These are phyloP conservation scores for Acorus gramineus DNA, from an alignment of 106 monocot species.

Conservation along the genomic window DNA sequence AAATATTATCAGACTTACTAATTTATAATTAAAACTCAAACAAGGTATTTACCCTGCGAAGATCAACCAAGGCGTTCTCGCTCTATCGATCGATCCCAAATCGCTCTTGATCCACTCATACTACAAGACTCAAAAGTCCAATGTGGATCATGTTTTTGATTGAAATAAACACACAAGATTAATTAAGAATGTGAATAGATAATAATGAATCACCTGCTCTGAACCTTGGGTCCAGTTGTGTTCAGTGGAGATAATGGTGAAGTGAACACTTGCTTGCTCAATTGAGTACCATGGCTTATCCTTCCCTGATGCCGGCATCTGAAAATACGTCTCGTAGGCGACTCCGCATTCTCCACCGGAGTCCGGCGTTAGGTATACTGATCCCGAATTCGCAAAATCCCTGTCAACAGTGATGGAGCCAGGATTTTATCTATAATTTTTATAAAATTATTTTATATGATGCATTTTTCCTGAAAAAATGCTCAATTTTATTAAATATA, in stretches of 20 bases:
- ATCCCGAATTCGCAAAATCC: slow-evolving; percentile 49
- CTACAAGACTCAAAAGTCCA: slow-evolving; percentile 9
- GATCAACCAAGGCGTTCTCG: slow-evolving; percentile 62
- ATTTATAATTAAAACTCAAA: background rate
- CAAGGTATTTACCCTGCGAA: slow-evolving; percentile 48
- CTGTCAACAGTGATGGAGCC: slow-evolving; percentile 3
- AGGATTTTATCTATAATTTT: no score
- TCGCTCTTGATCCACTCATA: slow-evolving; percentile 50
- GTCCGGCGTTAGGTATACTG: slow-evolving; percentile 48
- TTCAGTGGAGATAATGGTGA: slow-evolving; percentile 59
- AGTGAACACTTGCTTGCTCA: slow-evolving; percentile 62
- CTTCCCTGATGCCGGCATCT: slow-evolving; percentile 33
- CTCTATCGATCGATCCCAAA: slow-evolving; percentile 42
- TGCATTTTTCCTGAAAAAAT: no score
- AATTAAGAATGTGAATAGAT: background rate
- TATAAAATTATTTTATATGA: no score
- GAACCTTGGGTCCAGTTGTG: slow-evolving; percentile 44
- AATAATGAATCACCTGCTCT: slow-evolving; percentile 26
- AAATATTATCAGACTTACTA: background rate
- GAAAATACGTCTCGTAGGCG: slow-evolving; percentile 58
- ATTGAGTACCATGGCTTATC: slow-evolving; percentile 76
- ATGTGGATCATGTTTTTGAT: background rate
- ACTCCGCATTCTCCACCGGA: slow-evolving; percentile 79
- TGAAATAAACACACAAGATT: background rate
- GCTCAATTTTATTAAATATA: no score